Evolutionary conservation across 2,329 filamentous ascomycete genomes (phyloP).

Genomic region (Colletotrichum simmondsii): DNA sequence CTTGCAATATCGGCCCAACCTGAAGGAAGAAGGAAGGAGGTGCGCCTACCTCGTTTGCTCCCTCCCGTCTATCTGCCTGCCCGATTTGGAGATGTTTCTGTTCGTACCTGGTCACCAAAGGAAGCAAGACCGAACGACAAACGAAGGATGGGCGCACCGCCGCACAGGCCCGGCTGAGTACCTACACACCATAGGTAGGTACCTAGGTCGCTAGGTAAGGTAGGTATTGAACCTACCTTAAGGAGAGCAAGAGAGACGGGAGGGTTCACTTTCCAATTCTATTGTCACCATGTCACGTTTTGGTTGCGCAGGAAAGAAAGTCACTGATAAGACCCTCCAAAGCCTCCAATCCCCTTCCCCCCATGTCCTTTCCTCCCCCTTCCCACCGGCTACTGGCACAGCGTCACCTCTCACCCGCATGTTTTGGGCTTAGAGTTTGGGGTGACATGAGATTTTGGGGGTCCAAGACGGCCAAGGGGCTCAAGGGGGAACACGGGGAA

Average conservation of each 20-base stretch:
- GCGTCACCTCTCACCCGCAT: constrained; percentile 5
- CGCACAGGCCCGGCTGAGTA: constrained; percentile 16
- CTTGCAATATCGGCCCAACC: no score
- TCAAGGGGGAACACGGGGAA: neutral
- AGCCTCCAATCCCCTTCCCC: neutral
- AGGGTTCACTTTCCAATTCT: neutral
- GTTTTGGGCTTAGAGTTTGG: constrained; percentile 28
- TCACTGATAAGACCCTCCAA: constrained; percentile 29
- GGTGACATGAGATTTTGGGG: constrained; percentile 29
- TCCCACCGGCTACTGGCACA: neutral
- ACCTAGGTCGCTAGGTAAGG: no score
- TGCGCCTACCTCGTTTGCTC: neutral
- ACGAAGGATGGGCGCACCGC: constrained; percentile 20
- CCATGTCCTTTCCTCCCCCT: neutral
- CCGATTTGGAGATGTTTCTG: constrained; percentile 19
- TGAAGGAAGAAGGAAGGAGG: neutral
- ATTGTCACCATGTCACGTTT: neutral
- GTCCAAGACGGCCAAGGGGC: constrained; percentile 8
- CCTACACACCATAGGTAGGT: no score
- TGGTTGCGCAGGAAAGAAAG: neutral
- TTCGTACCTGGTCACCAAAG: neutral
- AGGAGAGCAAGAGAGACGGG: neutral
- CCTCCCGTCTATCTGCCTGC: neutral
- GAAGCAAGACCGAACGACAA: neutral
- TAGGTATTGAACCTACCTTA: no score